Evolutionary conservation across 75 land plant species (phyloP).

Genomic region (Cunninghamia lanceolata): DNA sequence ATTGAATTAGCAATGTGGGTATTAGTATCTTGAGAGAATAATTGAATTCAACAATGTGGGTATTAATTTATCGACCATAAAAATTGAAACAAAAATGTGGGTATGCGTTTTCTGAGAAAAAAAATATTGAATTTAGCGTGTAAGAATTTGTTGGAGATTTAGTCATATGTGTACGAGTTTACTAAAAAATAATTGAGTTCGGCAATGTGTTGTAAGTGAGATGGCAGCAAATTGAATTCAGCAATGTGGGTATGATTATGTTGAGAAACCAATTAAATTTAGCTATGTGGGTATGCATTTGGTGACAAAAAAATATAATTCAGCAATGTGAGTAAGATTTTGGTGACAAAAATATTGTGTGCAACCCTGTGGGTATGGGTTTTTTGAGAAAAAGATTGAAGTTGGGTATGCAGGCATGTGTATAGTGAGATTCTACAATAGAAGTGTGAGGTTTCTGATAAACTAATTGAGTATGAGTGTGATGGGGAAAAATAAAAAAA

Average conservation of each 20-base stretch:
- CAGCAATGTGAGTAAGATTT: neutral
- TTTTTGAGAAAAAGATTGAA: neutral
- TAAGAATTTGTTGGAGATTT: neutral
- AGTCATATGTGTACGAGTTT: neutral
- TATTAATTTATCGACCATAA: neutral
- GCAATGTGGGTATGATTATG: neutral
- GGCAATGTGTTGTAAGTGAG: neutral
- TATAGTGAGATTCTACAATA: too few relatives aligned
- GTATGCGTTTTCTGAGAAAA: neutral
- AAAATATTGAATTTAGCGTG: neutral
- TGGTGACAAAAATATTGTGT: neutral
- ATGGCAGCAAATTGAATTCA: neutral
- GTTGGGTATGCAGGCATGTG: neutral
- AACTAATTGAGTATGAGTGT: neutral
- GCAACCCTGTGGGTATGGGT: too few relatives aligned
- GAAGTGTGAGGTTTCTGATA: neutral
- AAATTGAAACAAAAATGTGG: neutral
- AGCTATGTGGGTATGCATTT: constrained; percentile 3
- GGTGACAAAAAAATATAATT: neutral
- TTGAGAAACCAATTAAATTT: neutral
- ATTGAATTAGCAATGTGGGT: constrained; percentile 4
- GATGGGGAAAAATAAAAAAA: neutral
- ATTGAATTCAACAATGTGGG: neutral
- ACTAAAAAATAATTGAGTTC: neutral
- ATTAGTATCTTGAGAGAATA: neutral